Evolutionary conservation across 306 rosid genomes (phyloP), one percentile per base, ranked within the genome.

Genomic region (Rubus idaeus): DNA sequence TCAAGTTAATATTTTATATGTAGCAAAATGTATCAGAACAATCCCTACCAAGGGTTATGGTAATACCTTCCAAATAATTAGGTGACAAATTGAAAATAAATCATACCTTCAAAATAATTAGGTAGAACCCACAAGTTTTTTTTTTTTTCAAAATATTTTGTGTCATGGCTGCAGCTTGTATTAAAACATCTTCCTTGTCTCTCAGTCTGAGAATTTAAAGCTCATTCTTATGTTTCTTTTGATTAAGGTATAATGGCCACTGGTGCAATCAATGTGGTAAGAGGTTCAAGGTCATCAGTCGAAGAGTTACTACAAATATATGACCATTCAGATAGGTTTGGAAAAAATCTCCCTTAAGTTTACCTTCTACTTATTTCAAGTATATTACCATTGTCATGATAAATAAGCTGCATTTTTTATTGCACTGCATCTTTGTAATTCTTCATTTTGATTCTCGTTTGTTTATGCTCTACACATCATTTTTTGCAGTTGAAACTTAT

Each of bases 271-370:
- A 88, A 94, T 81, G 98, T 92, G 63, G 97, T 89, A 62, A 88
- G 98, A 84, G 98, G 98, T 79, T 92, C 98, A 60, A 90, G 98
- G 81, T 94, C 98, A 71, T 88, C 98, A 3, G 81, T 49, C 35
- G 93, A 89, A 73, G 98, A 94, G 82, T 84, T 94, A 66, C 76
- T 88, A 81, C 93, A 88, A 78, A 94, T 94, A 85, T 94, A 92
- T 79, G 76, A 74, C 80, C 98, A 92, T 82, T 92, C 97, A 62
- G 95, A 94, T 79, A 94, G 98, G 98, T 94, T 67, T 12, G 45
- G 44, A 47, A 63, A 74, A 39, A 45, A 39, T 14, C 68, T 21
- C 55, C 50, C 49, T 63, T 50, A 9, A 21, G 1, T 12, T 4
- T 37, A 45, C 63, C n/a, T 41, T 76, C 65, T 37, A 14, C 12